Evolutionary conservation across 305 asterid species (phyloP), one percentile per base, ranked within the genome.

Genomic region (Ajuga reptans): DNA sequence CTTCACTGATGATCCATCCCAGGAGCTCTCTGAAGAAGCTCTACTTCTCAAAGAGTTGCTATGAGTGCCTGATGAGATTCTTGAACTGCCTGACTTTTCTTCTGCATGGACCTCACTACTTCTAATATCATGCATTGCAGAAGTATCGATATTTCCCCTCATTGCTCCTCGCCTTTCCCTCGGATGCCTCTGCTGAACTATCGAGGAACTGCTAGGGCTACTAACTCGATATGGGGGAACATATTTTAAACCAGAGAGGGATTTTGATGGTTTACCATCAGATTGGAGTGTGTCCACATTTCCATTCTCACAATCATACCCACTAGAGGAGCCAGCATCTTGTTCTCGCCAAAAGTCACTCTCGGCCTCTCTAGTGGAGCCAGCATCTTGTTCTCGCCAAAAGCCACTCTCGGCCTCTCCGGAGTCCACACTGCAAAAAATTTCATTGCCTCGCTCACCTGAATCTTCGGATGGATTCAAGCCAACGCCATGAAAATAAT

Each of bases 11-110:
- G 87, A 81, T 50, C 91, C 96, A 64, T 89, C 91, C 95, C 95
- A 86, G 45, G 96, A 91, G 83, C 91, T 80, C 81, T 91, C 96
- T 14, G 95, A 89, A 70, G 97, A 88, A 51, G 91, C 78, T 85
- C 83, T 82, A 76, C 96, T 89, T 81, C 88, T 86, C 66, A 82
- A 67, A 27, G 97, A 76, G 84, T 79, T 85, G 80, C 85, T 80
- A 50, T 76, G 89, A 74, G 94, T 73, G 72, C 85, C 83, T 76
- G 90, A 83, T 6, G 92, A 85, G 66, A 80, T 77, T 78, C 88
- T 85, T 69, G 90, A 85, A 73, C 87, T 85, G 52, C 80, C 77
- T 37, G 81, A 57, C 75, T 87, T 84, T 73, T 86, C 97, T 67
- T 90, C 96, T 5, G 71, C 76, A 62, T 73, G 75, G 79, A 66